A percentile compares a stretch with the other conserved stretches of the same genome.
Evolutionary conservation across 805 yeast genomes (phyloP).

Genomic region (Barnettozyma populi): DNA sequence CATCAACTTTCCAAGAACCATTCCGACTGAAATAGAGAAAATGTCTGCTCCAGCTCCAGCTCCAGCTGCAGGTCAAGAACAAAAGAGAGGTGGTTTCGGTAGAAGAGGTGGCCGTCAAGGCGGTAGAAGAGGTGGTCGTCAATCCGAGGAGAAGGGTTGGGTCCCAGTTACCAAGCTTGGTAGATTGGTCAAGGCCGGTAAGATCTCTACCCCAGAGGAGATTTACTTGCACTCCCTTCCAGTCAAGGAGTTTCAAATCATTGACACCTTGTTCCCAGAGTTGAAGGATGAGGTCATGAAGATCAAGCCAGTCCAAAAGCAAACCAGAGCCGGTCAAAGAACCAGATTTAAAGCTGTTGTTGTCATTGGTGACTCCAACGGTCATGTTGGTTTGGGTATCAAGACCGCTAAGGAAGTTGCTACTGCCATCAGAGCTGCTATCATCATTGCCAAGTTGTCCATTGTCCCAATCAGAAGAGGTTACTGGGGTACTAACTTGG

Average conservation of each 20-base stretch:
- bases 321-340: constrained; percentile 99
- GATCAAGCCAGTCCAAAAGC: constrained; percentile 99
- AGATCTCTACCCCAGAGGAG: constrained; percentile 94
- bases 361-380: constrained; percentile 98
- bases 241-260: constrained; percentile 98
- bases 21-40: constrained; percentile 35
- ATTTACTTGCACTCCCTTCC: constrained; percentile 99
- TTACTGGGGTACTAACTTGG: constrained; percentile 99
- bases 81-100: constrained; percentile 49
- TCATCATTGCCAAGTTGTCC: constrained; percentile 97
- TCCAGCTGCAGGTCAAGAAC: constrained; percentile 29
- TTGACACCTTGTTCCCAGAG: constrained; percentile 92
- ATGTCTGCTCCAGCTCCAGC: constrained; percentile 37
- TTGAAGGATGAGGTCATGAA: constrained; percentile 99
- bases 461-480: constrained; percentile 99
- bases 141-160: constrained; percentile 98
- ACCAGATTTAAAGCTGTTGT: constrained; percentile 99
- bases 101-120: constrained; percentile 54
- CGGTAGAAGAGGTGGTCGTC: constrained; percentile 71
- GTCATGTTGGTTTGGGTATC: constrained; percentile 99
- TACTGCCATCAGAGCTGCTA: constrained; percentile 99
- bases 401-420: constrained; percentile 99
- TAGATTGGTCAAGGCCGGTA: constrained; percentile 98
- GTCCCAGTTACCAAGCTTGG: constrained; percentile 99
- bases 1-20: constrained; percentile 49